These are phyloP conservation scores for Acidomyces sp. DNA, from an alignment of 495 filamentous ascomycete genomes.

Conservation along the genomic window DNA sequence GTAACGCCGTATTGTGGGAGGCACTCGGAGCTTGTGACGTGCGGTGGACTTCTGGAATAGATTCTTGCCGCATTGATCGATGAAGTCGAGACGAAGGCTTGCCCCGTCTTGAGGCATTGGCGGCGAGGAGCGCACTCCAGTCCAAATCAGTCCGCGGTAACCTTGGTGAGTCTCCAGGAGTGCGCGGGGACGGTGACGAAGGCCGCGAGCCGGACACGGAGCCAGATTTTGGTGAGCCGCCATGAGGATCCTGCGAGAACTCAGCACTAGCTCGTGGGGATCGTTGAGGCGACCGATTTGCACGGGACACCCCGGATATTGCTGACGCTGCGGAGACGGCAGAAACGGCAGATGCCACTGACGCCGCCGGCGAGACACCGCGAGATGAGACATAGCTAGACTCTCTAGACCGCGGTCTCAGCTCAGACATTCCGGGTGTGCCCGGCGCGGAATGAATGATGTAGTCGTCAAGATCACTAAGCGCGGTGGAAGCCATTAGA, in stretches of 20 bases:
- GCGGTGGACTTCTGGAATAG: conserved; percentile 3
- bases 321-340: background rate
- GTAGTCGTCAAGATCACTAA: background rate
- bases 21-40: background rate
- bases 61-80: conserved; percentile 12
- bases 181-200: conserved; percentile 12
- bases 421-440: background rate
- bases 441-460: conserved; percentile 1
- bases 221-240: conserved; percentile 1
- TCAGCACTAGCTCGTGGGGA: conserved; percentile 12
- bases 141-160: conserved; percentile 15
- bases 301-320: background rate
- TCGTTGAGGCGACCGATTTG: background rate
- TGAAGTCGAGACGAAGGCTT: conserved; percentile 17
- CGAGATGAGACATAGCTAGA: conserved; percentile 14
- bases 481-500: background rate
- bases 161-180: conserved; percentile 7
- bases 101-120: conserved; percentile 11
- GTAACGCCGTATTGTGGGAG: background rate
- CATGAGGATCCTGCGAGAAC: conserved; percentile 2
- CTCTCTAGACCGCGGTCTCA: conserved; percentile 10
- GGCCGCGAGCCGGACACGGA: conserved; percentile 14
- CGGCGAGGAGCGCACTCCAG: conserved; percentile 17
- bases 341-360: background rate
- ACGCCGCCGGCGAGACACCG: conserved; percentile 8